Conservation (phyloP, 495 filamentous ascomycete species). For the Neurospora sp. region DNA sequence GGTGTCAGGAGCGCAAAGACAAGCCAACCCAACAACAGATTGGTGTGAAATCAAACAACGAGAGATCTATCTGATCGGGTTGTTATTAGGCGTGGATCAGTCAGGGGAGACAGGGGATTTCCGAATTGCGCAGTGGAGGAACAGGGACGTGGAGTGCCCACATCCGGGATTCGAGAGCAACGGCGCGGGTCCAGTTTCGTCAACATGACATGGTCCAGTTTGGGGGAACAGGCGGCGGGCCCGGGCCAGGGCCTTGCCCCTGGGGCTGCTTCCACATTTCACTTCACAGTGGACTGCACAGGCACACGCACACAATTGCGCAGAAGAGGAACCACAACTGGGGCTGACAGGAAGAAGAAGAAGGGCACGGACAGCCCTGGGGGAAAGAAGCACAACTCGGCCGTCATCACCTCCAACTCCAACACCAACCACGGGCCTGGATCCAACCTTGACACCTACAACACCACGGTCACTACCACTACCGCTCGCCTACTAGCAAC, state of each 20-base stretch:
- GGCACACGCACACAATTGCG: neutral
- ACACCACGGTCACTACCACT: neutral
- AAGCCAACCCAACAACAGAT: neutral
- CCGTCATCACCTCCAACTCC: constrained; percentile 7
- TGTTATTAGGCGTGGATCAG: neutral
- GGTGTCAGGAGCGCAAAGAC: neutral
- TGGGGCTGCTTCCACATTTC: neutral
- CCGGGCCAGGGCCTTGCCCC: neutral
- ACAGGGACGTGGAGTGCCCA: neutral
- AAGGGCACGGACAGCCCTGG: neutral
- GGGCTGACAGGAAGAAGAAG: neutral
- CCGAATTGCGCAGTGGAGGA: neutral
- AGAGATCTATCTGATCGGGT: neutral
- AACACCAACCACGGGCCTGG: constrained; percentile 4
- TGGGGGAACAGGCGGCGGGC: neutral
- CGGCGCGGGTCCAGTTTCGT: neutral
- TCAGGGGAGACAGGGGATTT: neutral
- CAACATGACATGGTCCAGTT: neutral
- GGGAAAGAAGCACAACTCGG: neutral
- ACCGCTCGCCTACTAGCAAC: neutral
- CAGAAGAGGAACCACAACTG: neutral
- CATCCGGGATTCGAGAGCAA: neutral
- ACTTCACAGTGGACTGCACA: neutral
- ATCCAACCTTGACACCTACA: constrained; percentile 1
- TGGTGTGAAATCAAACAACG: neutral